These are phyloP conservation scores for Medicago truncatula DNA, from an alignment of 306 rosid species.

Conservation along the genomic window DNA sequence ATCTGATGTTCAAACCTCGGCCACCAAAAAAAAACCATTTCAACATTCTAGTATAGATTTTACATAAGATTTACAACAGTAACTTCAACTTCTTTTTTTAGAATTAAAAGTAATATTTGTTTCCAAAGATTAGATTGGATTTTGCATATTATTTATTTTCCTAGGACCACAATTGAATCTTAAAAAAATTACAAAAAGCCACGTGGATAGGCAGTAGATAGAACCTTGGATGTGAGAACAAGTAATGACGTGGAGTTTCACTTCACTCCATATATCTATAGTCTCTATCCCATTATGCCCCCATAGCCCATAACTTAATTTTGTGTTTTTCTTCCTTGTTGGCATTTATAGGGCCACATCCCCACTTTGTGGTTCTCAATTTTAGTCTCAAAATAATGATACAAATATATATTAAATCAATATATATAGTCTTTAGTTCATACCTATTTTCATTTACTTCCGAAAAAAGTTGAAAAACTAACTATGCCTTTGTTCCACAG, in stretches of 20 bases:
- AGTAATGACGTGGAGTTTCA: constrained; percentile 25
- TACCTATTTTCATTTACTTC: too few species aligned
- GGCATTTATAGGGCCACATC: constrained; percentile 68
- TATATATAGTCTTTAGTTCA: too few species aligned
- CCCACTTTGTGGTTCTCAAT: constrained; percentile 61
- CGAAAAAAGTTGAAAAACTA: too few species aligned
- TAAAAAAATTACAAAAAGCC: background rate
- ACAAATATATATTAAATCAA: background rate
- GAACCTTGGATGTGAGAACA: background rate
- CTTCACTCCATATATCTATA: background rate
- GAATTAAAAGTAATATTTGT: too few species aligned
- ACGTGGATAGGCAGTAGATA: background rate
- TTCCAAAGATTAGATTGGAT: too few species aligned
- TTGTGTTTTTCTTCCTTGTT: constrained; percentile 47
- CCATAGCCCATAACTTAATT: background rate
- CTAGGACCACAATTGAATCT: background rate
- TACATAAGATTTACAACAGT: too few species aligned
- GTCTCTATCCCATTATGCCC: background rate
- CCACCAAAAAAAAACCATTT: too few species aligned
- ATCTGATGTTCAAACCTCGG: too few species aligned
- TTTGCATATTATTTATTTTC: background rate
- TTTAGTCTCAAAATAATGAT: background rate
- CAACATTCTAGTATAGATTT: too few species aligned
- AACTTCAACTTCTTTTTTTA: too few species aligned
- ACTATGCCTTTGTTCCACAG: constrained; percentile 25